These are phyloP conservation scores for Sungouiozyma intestinalis DNA, from an alignment of 805 yeast genomes.

Conservation along the genomic window DNA sequence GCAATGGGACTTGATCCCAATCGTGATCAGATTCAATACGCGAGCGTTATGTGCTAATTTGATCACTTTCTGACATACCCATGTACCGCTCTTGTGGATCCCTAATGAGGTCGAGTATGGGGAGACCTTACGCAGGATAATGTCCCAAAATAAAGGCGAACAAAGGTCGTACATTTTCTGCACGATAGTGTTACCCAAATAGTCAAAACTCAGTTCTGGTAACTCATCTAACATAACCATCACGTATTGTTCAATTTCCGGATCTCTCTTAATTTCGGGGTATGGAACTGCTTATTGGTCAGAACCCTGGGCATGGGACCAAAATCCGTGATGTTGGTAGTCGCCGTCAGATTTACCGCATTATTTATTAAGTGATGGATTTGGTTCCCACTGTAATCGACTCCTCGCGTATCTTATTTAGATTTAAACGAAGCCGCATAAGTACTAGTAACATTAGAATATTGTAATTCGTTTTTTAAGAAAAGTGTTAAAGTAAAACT, in stretches of 20 bases:
- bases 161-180: constrained; percentile 77
- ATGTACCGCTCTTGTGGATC: constrained; percentile 94
- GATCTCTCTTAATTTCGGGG: constrained; percentile 79
- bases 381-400: constrained; percentile 14
- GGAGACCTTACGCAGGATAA: constrained; percentile 66
- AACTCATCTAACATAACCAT: constrained; percentile 78
- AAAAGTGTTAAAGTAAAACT: no score
- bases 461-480: neutral
- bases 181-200: constrained; percentile 93
- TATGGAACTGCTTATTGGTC: constrained; percentile 65
- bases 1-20: constrained; percentile 67
- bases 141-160: constrained; percentile 59
- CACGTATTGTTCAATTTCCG: constrained; percentile 77
- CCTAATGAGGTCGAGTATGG: constrained; percentile 85
- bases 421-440: neutral
- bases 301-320: constrained; percentile 75
- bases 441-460: neutral
- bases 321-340: constrained; percentile 38
- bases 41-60: constrained; percentile 54
- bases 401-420: constrained; percentile 12
- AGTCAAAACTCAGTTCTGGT: constrained; percentile 85
- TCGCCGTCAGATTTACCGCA: constrained; percentile 35
- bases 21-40: constrained; percentile 54
- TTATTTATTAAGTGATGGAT: constrained; percentile 36
- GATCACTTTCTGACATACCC: constrained; percentile 97